Percentiles rank a stretch among this genome's conserved stretches.
Conservation (phyloP, 2,329 filamentous ascomycete genomes). For the Clarireedia monteithiana region DNA sequence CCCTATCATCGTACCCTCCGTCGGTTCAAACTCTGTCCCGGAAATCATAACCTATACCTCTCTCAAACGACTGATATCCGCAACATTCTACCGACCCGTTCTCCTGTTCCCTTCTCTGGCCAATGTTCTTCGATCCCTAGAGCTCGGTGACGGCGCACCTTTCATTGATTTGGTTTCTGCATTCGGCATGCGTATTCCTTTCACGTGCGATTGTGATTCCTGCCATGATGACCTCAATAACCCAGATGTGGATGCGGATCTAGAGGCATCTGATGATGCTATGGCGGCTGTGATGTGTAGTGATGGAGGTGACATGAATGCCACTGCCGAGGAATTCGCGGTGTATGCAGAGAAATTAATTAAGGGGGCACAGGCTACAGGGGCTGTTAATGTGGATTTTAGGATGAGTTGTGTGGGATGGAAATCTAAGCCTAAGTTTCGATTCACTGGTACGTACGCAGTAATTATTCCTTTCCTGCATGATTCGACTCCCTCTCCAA, state of each 20-base stretch:
- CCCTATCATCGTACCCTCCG: conserved; percentile 21
- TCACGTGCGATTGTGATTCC: conserved; percentile 6
- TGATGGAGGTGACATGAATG: conserved; percentile 19
- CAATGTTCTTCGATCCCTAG: conserved; percentile 21
- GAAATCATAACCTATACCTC: conserved; percentile 27
- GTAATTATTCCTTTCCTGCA: too few relatives aligned
- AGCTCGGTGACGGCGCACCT: conserved; percentile 35
- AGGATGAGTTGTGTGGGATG: conserved; percentile 31
- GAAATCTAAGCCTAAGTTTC: conserved; percentile 27
- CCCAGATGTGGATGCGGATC: conserved; percentile 8
- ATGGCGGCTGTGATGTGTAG: conserved; percentile 24
- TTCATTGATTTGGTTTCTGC: conserved; percentile 25
- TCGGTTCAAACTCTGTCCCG: conserved; percentile 6
- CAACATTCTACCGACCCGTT: conserved; percentile 25
- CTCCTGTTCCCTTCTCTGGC: conserved; percentile 25
- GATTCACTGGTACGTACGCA: conserved; percentile 17
- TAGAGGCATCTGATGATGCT: conserved; percentile 19
- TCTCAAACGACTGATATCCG: conserved; percentile 22
- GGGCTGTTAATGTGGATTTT: conserved; percentile 36
- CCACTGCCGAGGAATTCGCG: conserved; percentile 19
- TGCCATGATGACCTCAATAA: neutral
- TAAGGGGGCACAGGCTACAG: conserved; percentile 35
- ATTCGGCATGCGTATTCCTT: conserved; percentile 10
- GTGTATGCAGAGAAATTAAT: conserved; percentile 19
- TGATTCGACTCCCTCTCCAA: neutral